Evolutionary conservation across 2,329 filamentous ascomycete genomes (phyloP).

Genomic region (Pseudopyrenochaeta lycopersici): DNA sequence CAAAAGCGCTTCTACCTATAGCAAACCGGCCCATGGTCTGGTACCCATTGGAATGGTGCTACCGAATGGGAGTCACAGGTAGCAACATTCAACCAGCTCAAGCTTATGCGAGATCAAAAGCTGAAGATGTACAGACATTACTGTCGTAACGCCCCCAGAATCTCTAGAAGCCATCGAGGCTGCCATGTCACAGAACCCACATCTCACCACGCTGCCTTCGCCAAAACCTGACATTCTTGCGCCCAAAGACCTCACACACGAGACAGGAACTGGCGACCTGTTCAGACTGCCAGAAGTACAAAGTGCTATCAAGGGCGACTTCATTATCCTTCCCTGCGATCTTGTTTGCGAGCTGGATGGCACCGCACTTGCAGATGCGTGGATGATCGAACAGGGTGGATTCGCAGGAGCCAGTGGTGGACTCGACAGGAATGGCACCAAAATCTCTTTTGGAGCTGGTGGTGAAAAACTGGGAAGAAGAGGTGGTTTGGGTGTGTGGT

Average conservation of each 20-base stretch:
- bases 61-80: slow-evolving; percentile 81
- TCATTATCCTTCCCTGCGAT: slow-evolving; percentile 91
- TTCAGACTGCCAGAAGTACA: slow-evolving; percentile 85
- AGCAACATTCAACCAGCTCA: neutral
- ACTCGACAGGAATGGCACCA: slow-evolving; percentile 49
- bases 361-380: slow-evolving; percentile 83
- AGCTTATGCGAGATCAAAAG: neutral
- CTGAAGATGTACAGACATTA: slow-evolving; percentile 52
- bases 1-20: slow-evolving; percentile 82
- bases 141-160: slow-evolving; percentile 65
- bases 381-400: slow-evolving; percentile 85
- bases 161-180: slow-evolving; percentile 72
- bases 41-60: slow-evolving; percentile 88
- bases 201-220: slow-evolving; percentile 75
- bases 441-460: slow-evolving; percentile 59
- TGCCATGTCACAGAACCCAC: slow-evolving; percentile 79
- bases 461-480: slow-evolving; percentile 69
- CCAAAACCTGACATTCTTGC: slow-evolving; percentile 80
- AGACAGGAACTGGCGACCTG: slow-evolving; percentile 88
- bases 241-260: slow-evolving; percentile 78
- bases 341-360: slow-evolving; percentile 89
- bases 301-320: slow-evolving; percentile 81
- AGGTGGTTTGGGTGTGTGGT: slow-evolving; percentile 89
- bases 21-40: slow-evolving; percentile 90
- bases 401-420: slow-evolving; percentile 68